Evolutionary conservation across 2,329 filamentous ascomycete genomes (phyloP), one percentile per base, ranked within the genome.

Genomic region (Calonectria pseudoreteaudii): DNA sequence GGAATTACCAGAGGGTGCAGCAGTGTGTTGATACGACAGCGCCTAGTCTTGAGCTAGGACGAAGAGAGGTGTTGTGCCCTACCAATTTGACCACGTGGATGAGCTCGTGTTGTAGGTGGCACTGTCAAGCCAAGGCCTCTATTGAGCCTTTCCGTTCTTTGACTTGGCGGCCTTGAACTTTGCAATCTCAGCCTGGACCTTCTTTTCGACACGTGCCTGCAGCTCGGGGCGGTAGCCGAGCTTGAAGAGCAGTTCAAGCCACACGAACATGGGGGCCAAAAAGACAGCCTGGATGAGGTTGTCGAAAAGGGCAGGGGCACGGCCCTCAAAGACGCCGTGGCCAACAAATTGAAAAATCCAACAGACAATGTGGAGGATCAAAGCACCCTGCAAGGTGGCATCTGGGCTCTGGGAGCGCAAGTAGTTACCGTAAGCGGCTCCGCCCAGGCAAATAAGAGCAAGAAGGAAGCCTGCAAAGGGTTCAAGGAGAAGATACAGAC

Each of bases 291-390:
- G 97, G 62, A 97, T 89, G 52, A 98, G 86, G 81, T 98, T 98
- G 86, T 98, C 96, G 62, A 98, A 87, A 76, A 98, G 86, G 6
- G 96, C 96, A 10, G 96, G 97, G 3, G 96, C 95, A 67, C 96
- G 92, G 26, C 94, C 92, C 85, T 98, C 97, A 79, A 95, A 98
- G 66, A 90, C 91, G 47, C 95, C 96, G 82, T 99, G 97, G 34
- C 97, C 97, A 66, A 98, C 80, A 82, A 99, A 98, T 83, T 99
- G 97, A 66, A 93, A 88, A 70, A 98, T 87, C 97, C 97, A 99
- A 74, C 92, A 93, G 60, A 93, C 86, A 56, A 95, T 83, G 78
- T 97, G 93, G 53, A 95, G 85, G 4, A 87, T 91, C 23, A 93
- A 87, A 49, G 95, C 94, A 34, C 84, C 82, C 79, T 90, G 84